phyloP scores from a whole-genome alignment of 1,284 basidiomycete species.

The Leccinum pallidistipes region DNA sequence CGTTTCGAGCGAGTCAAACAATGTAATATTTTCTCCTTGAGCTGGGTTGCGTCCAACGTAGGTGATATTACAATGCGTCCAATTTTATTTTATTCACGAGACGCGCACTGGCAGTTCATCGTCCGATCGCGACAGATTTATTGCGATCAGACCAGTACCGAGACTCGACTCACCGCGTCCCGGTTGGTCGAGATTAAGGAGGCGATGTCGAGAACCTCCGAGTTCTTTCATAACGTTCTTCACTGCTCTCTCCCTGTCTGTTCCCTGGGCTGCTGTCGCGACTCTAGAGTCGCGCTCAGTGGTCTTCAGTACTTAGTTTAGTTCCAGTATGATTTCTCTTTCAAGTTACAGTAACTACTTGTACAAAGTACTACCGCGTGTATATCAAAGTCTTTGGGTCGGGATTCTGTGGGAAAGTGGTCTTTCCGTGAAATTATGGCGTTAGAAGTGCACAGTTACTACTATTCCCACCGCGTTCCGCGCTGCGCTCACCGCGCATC shows the following conservation, averaged over 20 bases:
- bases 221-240: not conserved
- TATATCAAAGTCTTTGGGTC: not conserved
- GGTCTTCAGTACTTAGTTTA: not conserved
- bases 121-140: not conserved
- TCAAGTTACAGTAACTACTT: not conserved
- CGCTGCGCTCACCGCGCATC: no score
- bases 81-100: not conserved
- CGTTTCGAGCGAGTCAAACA: not conserved
- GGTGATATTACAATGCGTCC: not conserved
- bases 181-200: not conserved
- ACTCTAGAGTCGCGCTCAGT: not conserved
- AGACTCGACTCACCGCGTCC: not conserved
- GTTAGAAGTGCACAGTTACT: no score
- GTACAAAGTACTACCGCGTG: not conserved
- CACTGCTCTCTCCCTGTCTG: not conserved
- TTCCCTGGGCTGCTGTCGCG: not conserved
- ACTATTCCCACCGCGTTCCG: no score
- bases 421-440: no score
- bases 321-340: not conserved
- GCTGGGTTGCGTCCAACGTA: not conserved
- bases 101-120: not conserved
- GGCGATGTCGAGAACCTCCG: not conserved
- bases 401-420: no score
- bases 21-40: not conserved
- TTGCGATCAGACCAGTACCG: not conserved